Percentiles rank a stretch among this genome's conserved stretches.
These are phyloP conservation scores for Paspalum notatum DNA, from an alignment of 176 grass and related monocot genomes.

Conservation along the genomic window DNA sequence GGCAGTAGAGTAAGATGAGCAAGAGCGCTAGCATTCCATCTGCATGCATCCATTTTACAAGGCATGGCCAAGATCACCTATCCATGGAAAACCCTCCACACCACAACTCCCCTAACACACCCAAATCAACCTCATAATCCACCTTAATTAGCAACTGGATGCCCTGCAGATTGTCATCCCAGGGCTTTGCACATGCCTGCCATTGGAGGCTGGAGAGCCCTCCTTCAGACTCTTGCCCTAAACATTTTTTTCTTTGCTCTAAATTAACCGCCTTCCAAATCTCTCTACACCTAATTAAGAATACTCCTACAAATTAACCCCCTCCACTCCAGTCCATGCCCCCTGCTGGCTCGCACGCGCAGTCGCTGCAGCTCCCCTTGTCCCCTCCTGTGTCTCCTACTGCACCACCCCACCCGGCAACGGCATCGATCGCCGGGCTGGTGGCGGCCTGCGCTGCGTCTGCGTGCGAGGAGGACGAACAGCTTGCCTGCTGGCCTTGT, in stretches of 20 bases:
- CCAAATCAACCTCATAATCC: constrained; percentile 10
- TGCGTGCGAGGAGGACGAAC: neutral
- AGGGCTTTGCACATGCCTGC: neutral
- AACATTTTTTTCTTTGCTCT: neutral
- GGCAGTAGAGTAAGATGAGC: constrained; percentile 8
- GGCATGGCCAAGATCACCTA: constrained; percentile 26
- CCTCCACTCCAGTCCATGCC: neutral
- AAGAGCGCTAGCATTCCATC: constrained; percentile 61
- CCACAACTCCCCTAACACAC: constrained; percentile 11
- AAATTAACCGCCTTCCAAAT: neutral
- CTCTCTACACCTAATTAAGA: constrained; percentile 44
- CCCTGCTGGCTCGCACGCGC: constrained; percentile 20
- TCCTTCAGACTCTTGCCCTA: constrained; percentile 17
- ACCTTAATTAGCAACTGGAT: constrained; percentile 7
- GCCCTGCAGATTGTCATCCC: neutral
- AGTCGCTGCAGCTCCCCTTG: constrained; percentile 22
- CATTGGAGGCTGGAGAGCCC: neutral
- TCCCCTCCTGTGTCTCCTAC: constrained; percentile 36
- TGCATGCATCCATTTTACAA: constrained; percentile 62
- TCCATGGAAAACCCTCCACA: neutral
- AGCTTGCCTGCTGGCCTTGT: neutral
- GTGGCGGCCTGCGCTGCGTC: no score
- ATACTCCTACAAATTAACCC: constrained; percentile 32
- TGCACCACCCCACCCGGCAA: constrained; percentile 10
- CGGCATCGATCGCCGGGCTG: neutral